Base-by-base conservation (phyloP, 208 protist species). In the Trypanosoma scelopori region DNA sequence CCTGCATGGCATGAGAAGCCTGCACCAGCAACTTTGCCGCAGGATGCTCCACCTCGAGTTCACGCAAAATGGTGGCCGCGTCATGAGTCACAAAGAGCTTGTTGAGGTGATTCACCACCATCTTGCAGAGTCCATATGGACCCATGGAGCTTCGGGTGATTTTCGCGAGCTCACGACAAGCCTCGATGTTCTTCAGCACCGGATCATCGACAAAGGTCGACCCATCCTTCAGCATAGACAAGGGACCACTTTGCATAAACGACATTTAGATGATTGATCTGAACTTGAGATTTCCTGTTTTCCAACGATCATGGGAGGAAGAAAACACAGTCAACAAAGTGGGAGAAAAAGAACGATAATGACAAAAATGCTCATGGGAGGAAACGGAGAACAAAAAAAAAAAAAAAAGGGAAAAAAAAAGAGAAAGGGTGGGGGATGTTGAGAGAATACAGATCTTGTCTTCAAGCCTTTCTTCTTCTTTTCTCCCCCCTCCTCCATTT, bases 51-150 rank as follows among this genome's bases (percentile, higher is more conserved):
- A 99, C 94, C 71, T 99, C 99, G 0, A 99, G 76, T 85, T 99
- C 99, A 45, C 94, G 91, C 22, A 99, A 81, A 55, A 99, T 99
- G 9, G 98, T 99, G n/a, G 98, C 98, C 15, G 98, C 97, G 81
- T 99, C 98, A 79, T 98, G 98, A 1, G 99, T 99, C 35, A 99
- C 97, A 79, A 99, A 99, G 7, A 99, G 79, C 87, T 99, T 99
- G 66, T 98, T 99, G 1, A 99, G 82, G 69, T 99, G 97, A 82
- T 99, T 99, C 64, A 99, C 97, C 27, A 99, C 92, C 89, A 99
- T 99, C 90, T 99, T 99, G 79, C 98, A 99, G 74, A 99, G 97
- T 12, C 97, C 99, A 70, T 99, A 98, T 15, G 99, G 99, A 22
- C 99, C 99, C 58, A 99, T 79, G 27, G 98, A 99, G 43, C 98